Evolutionary conservation across 148 eudicot genomes (phyloP).

Genomic region (Dysphania ambrosioides): DNA sequence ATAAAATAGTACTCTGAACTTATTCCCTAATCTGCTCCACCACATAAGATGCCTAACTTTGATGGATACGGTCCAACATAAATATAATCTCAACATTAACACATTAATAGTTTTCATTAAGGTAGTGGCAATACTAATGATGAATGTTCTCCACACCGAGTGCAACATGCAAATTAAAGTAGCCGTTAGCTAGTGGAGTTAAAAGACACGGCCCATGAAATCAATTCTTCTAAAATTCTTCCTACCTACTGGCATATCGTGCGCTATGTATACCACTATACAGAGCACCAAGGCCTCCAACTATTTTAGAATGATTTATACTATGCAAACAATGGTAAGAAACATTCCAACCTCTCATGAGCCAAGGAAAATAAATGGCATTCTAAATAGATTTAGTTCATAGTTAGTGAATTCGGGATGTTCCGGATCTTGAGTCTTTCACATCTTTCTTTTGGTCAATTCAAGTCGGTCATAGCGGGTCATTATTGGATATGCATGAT

Average conservation of each 20-base stretch:
- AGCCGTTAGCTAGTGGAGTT: slow-evolving; percentile 19
- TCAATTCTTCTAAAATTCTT: too few relatives aligned
- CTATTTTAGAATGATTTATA: background rate
- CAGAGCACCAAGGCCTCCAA: too few relatives aligned
- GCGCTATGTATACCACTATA: too few relatives aligned
- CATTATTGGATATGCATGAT: too few relatives aligned
- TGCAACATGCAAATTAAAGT: slow-evolving; percentile 5
- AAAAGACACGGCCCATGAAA: too few relatives aligned
- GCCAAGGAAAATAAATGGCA: background rate
- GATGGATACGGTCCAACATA: background rate
- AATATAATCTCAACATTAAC: background rate
- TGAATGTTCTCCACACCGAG: background rate
- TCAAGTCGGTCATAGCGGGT: too few relatives aligned
- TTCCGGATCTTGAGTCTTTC: too few relatives aligned
- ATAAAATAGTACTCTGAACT: too few relatives aligned
- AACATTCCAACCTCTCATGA: background rate
- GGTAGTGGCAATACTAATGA: slow-evolving; percentile 21
- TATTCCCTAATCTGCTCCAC: background rate
- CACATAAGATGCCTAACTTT: background rate
- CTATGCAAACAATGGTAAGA: background rate
- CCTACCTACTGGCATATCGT: too few relatives aligned
- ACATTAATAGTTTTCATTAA: background rate
- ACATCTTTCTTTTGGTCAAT: too few relatives aligned
- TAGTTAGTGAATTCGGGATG: too few relatives aligned
- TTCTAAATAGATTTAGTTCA: too few relatives aligned